These are phyloP conservation scores for Ophiocordyceps camponoti-saundersi DNA, from an alignment of 2,329 filamentous ascomycete genomes.

Conservation along the genomic window DNA sequence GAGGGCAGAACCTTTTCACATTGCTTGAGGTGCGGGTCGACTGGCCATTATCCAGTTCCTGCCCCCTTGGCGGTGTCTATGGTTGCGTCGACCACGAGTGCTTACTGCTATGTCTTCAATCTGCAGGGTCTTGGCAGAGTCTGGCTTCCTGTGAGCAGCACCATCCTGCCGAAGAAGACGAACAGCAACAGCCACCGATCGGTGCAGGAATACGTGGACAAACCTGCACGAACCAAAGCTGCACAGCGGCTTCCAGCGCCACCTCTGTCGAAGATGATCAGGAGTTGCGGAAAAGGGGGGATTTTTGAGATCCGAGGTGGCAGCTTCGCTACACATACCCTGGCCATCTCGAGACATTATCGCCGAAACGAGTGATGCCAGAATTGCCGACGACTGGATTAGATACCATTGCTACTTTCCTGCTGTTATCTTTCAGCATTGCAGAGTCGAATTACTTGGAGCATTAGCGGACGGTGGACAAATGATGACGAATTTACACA, in stretches of 20 bases:
- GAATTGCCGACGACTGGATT: no score
- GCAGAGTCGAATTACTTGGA: no score
- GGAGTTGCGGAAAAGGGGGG: neutral
- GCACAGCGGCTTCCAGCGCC: neutral
- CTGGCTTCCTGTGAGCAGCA: conserved; percentile 35
- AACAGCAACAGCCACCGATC: neutral
- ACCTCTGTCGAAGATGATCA: neutral
- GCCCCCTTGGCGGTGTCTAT: neutral
- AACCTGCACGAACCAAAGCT: neutral
- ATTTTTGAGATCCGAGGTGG: conserved; percentile 4
- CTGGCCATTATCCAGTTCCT: neutral
- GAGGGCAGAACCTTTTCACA: neutral
- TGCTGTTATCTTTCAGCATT: no score
- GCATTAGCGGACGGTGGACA: no score
- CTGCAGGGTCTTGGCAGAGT: conserved; percentile 40
- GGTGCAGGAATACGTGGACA: neutral
- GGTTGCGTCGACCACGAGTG: neutral
- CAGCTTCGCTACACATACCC: no score
- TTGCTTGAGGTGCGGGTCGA: neutral
- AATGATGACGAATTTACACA: no score
- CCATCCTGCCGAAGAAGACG: conserved; percentile 1
- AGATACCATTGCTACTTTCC: no score
- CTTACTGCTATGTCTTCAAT: neutral
- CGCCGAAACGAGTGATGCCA: no score
- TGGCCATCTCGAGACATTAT: no score